These are phyloP conservation scores for Leucocoprinus birnbaumii DNA, from an alignment of 768 basidiomycete genomes.

Conservation along the genomic window DNA sequence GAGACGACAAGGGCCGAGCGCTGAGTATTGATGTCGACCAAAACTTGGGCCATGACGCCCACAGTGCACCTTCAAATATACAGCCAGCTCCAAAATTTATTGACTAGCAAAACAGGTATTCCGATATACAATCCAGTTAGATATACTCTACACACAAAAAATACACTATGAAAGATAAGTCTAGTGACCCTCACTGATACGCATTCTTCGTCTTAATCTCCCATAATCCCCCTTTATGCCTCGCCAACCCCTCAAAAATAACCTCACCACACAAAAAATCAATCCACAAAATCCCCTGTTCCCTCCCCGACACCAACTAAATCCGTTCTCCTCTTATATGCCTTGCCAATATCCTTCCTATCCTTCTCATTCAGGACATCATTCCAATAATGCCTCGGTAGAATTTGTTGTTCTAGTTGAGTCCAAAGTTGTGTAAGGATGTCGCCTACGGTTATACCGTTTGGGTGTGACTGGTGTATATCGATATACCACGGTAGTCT, in stretches of 20 bases:
- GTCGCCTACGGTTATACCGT: conserved; percentile 14
- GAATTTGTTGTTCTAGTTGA: conserved; percentile 10
- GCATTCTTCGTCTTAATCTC: conserved; percentile 50
- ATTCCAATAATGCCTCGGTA: conserved; percentile 14
- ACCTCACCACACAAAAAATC: conserved; percentile 57
- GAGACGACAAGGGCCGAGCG: no score
- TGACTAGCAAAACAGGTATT: no score
- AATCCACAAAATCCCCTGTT: conserved; percentile 49
- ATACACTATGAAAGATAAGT: no score
- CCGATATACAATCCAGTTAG: no score
- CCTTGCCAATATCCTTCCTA: conserved; percentile 12
- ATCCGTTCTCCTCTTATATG: conserved; percentile 27
- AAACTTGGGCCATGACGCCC: no score
- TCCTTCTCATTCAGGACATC: conserved; percentile 12
- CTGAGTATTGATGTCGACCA: no score
- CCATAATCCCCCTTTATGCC: conserved; percentile 57
- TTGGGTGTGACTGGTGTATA: conserved; percentile 6
- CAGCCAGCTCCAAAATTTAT: no score
- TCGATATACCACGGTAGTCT: conserved; percentile 17
- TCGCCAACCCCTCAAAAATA: conserved; percentile 51
- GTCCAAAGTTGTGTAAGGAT: conserved; percentile 8
- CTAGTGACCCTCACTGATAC: background rate
- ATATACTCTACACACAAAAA: no score
- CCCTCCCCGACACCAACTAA: conserved; percentile 23
- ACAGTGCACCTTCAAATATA: no score